Evolutionary conservation across 2,329 filamentous ascomycete genomes (phyloP).

Genomic region (Hymenoscyphus occultus): DNA sequence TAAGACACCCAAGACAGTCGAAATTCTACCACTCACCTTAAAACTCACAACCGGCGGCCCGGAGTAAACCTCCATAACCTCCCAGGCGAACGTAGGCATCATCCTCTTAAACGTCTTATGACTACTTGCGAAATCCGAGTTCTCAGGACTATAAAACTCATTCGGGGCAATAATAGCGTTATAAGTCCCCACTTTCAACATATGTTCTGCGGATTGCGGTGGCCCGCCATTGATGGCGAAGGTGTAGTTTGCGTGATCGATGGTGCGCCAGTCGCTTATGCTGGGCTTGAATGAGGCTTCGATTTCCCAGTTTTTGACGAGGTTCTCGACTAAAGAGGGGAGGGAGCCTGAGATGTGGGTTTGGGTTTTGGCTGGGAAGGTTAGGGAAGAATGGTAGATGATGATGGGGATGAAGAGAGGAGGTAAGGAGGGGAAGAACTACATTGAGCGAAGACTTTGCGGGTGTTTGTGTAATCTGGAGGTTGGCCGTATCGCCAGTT

Average conservation of each 20-base stretch:
- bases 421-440: slow-evolving; percentile 30
- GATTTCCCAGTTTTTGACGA: slow-evolving; percentile 72
- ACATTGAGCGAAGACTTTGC: slow-evolving; percentile 58
- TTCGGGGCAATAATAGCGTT: slow-evolving; percentile 64
- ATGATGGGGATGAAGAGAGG: not conserved
- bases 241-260: slow-evolving; percentile 56
- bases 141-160: slow-evolving; percentile 60
- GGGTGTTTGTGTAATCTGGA: slow-evolving; percentile 63
- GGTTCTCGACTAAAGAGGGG: slow-evolving; percentile 61
- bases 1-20: not conserved
- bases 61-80: slow-evolving; percentile 65
- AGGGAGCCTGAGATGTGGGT: slow-evolving; percentile 55
- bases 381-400: not conserved
- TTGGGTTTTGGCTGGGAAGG: slow-evolving; percentile 50
- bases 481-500: slow-evolving; percentile 59
- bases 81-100: slow-evolving; percentile 72
- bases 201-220: slow-evolving; percentile 56
- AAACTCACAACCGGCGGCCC: slow-evolving; percentile 61
- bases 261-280: slow-evolving; percentile 62
- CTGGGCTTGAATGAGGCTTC: slow-evolving; percentile 66
- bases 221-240: slow-evolving; percentile 51
- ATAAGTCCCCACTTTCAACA: slow-evolving; percentile 67
- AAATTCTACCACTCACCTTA: slow-evolving; percentile 23
- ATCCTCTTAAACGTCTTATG: slow-evolving; percentile 71
- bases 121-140: slow-evolving; percentile 59